Conservation (phyloP, 2,329 filamentous ascomycete species). For the Penicillium hordei region DNA sequence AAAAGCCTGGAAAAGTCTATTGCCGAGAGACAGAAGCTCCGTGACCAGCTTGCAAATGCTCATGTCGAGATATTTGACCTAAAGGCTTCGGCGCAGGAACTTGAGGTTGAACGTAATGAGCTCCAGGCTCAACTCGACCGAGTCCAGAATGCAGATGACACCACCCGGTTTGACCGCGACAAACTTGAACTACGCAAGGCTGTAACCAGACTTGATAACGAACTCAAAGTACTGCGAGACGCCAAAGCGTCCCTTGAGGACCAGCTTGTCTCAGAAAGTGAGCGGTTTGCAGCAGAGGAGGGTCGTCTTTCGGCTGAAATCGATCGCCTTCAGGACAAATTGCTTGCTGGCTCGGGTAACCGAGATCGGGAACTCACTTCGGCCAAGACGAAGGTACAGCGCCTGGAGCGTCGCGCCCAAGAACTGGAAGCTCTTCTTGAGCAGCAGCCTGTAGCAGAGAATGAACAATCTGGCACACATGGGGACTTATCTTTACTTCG, state of each 20-base stretch:
- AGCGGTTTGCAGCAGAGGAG: conserved; percentile 66
- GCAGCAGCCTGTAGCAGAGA: conserved; percentile 50
- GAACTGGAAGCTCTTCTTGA: conserved; percentile 55
- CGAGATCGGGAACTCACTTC: conserved; percentile 50
- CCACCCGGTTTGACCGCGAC: conserved; percentile 65
- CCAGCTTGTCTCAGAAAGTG: conserved; percentile 65
- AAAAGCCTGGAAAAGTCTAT: conserved; percentile 57
- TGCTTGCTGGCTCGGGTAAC: conserved; percentile 41
- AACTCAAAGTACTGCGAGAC: conserved; percentile 64
- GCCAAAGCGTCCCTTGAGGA: conserved; percentile 64
- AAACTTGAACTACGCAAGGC: conserved; percentile 66
- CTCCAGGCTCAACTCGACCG: conserved; percentile 61
- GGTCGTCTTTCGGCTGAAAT: conserved; percentile 56
- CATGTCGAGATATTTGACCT: conserved; percentile 62
- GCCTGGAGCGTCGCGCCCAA: conserved; percentile 59
- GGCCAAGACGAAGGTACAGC: conserved; percentile 62
- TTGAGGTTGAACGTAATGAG: conserved; percentile 66
- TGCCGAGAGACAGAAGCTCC: conserved; percentile 62
- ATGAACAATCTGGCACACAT: conserved; percentile 33
- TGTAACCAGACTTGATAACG: conserved; percentile 67
- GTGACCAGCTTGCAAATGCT: conserved; percentile 61
- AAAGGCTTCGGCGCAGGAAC: conserved; percentile 56
- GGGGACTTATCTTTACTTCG: conserved; percentile 61
- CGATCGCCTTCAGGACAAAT: conserved; percentile 53
- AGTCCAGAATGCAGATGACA: conserved; percentile 56